Base-by-base conservation (phyloP, 495 filamentous ascomycete species). In the Penicillium dipodomyicola region DNA sequence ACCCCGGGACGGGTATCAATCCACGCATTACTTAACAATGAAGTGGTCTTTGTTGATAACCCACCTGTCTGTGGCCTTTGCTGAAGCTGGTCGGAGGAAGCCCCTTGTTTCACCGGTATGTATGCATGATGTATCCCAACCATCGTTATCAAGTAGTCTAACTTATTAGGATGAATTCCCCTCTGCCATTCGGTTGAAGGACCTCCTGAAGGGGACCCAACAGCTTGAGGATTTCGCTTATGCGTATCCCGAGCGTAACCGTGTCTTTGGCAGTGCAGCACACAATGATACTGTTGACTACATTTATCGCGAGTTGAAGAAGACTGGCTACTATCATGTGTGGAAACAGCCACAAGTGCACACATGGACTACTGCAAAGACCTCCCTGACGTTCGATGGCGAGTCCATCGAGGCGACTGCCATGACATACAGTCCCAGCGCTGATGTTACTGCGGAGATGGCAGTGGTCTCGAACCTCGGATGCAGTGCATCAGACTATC, bases 251-350 rank as follows among this genome's bases (percentile, higher is more conserved):
- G 71, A 75, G 30, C 70, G 73, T 25, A 84, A 82, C 60, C 76
- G 87, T 46, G 81, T 83, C 22, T 85, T 87, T 61, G 84, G 86
- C 27, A 69, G 77, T 19, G 59, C 65, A 6, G 85, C 84, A 32
- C 87, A 90, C 69, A 80, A 85, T 39, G 75, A 77, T 57, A 90
- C 84, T 0, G 78, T 87, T 52, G 73, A 87, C 41, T 90, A 78
- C 57, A 64, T 90, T 61, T 82, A 82, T 59, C 65, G 77, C 35
- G 67, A 77, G 44, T 69, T 86, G 43, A 64, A 73, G 59, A 65
- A 65, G 17, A 70, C 77, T 7, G 73, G 65, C 11, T 87, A 87
- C 74, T 90, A 88, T 70, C 63, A 79, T 66, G 76, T 88, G 49
- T 69, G 75, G 58, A 78, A 77, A 58, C 86, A 90, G 67, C 67